These are phyloP conservation scores for Catunica adiposa DNA, from an alignment of 2,329 filamentous ascomycete genomes.

Conservation along the genomic window DNA sequence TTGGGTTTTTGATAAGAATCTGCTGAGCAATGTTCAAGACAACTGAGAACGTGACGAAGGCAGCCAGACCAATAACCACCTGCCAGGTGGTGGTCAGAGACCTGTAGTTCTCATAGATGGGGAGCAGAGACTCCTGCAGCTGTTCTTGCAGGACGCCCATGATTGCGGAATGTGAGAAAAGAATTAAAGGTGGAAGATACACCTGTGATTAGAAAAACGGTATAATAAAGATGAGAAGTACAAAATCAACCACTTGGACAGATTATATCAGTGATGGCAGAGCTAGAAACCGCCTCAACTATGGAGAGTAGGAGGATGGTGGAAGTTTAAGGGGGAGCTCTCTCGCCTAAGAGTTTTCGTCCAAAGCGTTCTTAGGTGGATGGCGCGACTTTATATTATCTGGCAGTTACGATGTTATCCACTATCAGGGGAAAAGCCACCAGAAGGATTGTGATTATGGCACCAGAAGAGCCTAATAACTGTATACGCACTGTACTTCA, in stretches of 20 bases:
- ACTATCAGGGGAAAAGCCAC: neutral
- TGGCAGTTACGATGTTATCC: neutral
- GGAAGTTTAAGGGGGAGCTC: neutral
- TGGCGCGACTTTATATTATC: constrained; percentile 8
- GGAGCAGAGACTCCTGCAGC: constrained; percentile 23
- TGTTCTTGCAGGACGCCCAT: constrained; percentile 43
- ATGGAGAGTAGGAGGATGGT: constrained; percentile 1
- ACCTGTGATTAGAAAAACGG: neutral
- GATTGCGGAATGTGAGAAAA: constrained; percentile 14
- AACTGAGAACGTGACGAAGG: constrained; percentile 39
- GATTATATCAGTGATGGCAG: constrained; percentile 2
- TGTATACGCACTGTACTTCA: neutral
- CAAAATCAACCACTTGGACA: neutral
- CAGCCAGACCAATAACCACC: constrained; percentile 27
- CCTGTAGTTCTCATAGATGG: constrained; percentile 33
- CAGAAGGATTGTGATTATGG: constrained; percentile 6
- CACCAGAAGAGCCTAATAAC: neutral
- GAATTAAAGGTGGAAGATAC: neutral
- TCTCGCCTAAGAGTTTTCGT: constrained; percentile 4
- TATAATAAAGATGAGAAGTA: neutral
- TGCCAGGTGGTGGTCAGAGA: constrained; percentile 32
- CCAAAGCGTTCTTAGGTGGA: neutral
- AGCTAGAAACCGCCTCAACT: constrained; percentile 7
- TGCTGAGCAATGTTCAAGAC: constrained; percentile 67
- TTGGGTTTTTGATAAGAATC: constrained; percentile 63